Conservation (phyloP, 768 basidiomycete genomes). For the Asterophora lycoperdoides region DNA sequence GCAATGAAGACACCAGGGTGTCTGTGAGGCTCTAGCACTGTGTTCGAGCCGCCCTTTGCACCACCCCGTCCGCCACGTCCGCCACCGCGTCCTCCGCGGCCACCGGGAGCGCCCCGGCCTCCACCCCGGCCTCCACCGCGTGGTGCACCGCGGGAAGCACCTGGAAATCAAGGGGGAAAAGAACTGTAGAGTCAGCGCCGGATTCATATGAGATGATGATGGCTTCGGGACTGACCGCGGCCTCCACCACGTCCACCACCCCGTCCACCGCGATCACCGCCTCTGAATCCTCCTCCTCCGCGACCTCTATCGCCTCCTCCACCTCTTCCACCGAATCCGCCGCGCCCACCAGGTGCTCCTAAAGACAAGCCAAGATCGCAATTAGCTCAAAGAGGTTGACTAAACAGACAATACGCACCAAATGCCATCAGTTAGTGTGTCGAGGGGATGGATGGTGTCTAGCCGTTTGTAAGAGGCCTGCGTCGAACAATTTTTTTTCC, state of each 20-base stretch:
- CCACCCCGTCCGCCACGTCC: constrained; percentile 66
- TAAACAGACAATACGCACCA: constrained; percentile 17
- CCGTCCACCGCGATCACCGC: constrained; percentile 35
- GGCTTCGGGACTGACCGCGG: constrained; percentile 22
- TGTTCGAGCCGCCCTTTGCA: constrained; percentile 77
- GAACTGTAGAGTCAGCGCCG: not conserved
- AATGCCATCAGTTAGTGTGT: constrained; percentile 23
- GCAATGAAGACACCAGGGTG: constrained; percentile 96
- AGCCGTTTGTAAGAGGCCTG: constrained; percentile 6
- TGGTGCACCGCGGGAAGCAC: constrained; percentile 17
- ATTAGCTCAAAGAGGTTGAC: no score
- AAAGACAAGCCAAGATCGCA: not conserved
- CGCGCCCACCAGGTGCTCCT: constrained; percentile 71
- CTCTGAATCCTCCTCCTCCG: constrained; percentile 36
- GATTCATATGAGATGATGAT: not conserved
- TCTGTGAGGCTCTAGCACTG: constrained; percentile 91
- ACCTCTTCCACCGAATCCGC: constrained; percentile 58
- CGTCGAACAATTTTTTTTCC: constrained; percentile 19
- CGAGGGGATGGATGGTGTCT: constrained; percentile 2
- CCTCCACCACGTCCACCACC: constrained; percentile 38
- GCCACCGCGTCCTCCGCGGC: constrained; percentile 26
- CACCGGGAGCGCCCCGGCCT: constrained; percentile 39
- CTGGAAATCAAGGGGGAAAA: not conserved
- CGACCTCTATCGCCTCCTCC: constrained; percentile 36
- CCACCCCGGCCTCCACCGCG: constrained; percentile 39